These are phyloP conservation scores for Bauhinia variegata DNA, from an alignment of 306 rosid genomes.

Conservation along the genomic window DNA sequence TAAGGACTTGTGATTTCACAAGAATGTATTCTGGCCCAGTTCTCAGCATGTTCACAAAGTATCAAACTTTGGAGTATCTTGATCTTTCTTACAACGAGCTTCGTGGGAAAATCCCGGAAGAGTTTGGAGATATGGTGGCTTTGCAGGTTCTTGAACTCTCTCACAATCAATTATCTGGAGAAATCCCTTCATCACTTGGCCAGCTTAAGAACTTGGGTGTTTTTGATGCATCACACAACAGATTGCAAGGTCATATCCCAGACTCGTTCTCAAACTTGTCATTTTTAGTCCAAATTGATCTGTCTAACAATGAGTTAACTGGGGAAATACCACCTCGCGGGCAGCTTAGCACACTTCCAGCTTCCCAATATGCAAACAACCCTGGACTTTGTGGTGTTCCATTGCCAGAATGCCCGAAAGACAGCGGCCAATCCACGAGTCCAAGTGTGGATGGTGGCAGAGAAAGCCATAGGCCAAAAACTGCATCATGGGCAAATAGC, in stretches of 20 bases:
- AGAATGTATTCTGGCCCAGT: conserved; percentile 91
- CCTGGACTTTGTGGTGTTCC: conserved; percentile 99
- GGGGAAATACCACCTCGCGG: conserved; percentile 93
- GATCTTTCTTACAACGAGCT: conserved; percentile 95
- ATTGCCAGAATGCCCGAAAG: conserved; percentile 65
- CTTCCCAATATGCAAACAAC: conserved; percentile 80
- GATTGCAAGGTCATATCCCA: conserved; percentile 89
- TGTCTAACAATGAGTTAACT: conserved; percentile 82
- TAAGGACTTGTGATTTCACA: conserved; percentile 88
- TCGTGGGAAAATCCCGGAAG: conserved; percentile 84
- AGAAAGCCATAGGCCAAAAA: conserved; percentile 50
- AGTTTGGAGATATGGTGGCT: conserved; percentile 93
- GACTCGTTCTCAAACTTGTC: conserved; percentile 93
- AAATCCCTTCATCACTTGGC: conserved; percentile 86
- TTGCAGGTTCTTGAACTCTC: conserved; percentile 87
- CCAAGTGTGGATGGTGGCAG: conserved; percentile 42
- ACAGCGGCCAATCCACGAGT: conserved; percentile 49
- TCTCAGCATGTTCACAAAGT: conserved; percentile 80
- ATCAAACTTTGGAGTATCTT: conserved; percentile 90
- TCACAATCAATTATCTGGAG: conserved; percentile 93
- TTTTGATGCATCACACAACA: conserved; percentile 88
- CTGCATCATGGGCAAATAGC: conserved; percentile 81
- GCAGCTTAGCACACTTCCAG: conserved; percentile 92
- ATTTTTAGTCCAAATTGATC: conserved; percentile 90
- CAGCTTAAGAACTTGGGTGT: conserved; percentile 82